Percentiles rank a stretch among this genome's conserved stretches.
These are phyloP conservation scores for Auricularia sp. DNA, from an alignment of 768 basidiomycete genomes.

Conservation along the genomic window DNA sequence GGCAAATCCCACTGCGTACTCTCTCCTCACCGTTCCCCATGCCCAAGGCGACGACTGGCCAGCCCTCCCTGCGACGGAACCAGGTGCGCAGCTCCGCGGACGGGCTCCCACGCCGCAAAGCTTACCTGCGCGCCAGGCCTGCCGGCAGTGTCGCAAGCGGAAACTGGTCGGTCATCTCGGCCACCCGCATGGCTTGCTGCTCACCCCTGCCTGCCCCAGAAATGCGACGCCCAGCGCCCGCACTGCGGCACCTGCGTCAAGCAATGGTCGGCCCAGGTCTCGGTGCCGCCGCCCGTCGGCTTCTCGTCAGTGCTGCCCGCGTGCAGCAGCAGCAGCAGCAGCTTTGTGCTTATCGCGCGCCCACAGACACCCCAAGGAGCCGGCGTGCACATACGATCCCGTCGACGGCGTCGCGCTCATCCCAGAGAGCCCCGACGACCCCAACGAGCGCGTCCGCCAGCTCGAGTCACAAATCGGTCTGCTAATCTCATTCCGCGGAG, in stretches of 20 bases:
- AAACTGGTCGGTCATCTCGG: constrained; percentile 47
- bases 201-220: constrained; percentile 33
- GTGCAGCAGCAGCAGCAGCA: not conserved
- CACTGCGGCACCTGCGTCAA: constrained; percentile 80
- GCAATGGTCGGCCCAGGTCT: constrained; percentile 76
- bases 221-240: constrained; percentile 82
- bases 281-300: constrained; percentile 76
- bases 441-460: constrained; percentile 65
- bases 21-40: constrained; percentile 26
- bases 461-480: constrained; percentile 71
- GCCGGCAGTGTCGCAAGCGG: constrained; percentile 71
- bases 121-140: constrained; percentile 39
- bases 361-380: constrained; percentile 70
- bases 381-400: constrained; percentile 79
- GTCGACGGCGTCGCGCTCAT: constrained; percentile 72
- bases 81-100: constrained; percentile 37
- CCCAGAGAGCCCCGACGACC: constrained; percentile 53
- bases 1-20: not conserved
- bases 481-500: constrained; percentile 13
- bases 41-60: constrained; percentile 54
- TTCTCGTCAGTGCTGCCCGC: constrained; percentile 50
- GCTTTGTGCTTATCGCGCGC: constrained; percentile 5
- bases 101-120: not conserved
- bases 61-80: constrained; percentile 67
- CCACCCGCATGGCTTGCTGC: constrained; percentile 1